Conservation (phyloP, 2,329 filamentous ascomycete species). For the Pseudogymnoascus sp. region DNA sequence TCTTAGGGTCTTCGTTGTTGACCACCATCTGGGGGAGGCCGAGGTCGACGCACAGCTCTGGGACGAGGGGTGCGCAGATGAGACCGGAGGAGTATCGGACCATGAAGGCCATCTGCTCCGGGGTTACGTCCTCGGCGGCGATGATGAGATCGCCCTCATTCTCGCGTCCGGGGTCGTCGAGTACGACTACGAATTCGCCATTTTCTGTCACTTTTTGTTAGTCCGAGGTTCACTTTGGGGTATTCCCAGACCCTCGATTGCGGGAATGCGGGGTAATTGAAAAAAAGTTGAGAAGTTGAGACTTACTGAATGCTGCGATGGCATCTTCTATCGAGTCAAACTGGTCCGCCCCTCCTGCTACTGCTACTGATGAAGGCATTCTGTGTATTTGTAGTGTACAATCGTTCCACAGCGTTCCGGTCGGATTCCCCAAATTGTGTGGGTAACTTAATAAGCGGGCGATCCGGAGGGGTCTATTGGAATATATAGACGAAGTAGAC, state of each 20-base stretch:
- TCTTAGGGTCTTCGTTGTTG: constrained; percentile 69
- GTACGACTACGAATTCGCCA: constrained; percentile 91
- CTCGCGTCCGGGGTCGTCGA: constrained; percentile 86
- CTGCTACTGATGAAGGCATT: constrained; percentile 28
- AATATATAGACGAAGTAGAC: neutral
- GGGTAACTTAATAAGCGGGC: constrained; percentile 6
- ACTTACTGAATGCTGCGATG: constrained; percentile 58
- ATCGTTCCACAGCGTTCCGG: neutral
- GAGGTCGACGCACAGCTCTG: constrained; percentile 62
- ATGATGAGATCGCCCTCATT: constrained; percentile 99
- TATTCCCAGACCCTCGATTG: constrained; percentile 17
- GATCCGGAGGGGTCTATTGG: constrained; percentile 7
- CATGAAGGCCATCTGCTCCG: constrained; percentile 93
- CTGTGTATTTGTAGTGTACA: neutral
- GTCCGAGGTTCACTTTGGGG: constrained; percentile 16
- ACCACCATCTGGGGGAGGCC: constrained; percentile 84
- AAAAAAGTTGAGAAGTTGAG: neutral
- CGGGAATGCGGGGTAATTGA: constrained; percentile 13
- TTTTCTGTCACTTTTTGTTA: constrained; percentile 43
- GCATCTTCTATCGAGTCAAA: constrained; percentile 62
- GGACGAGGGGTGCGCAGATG: constrained; percentile 79
- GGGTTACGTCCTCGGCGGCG: constrained; percentile 75
- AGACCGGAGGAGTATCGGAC: constrained; percentile 85
- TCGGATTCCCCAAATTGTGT: constrained; percentile 8
- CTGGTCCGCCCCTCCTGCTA: constrained; percentile 31